phyloP scores from a whole-genome alignment of 2,329 filamentous ascomycete species.

The Teratosphaeria zuluensis region DNA sequence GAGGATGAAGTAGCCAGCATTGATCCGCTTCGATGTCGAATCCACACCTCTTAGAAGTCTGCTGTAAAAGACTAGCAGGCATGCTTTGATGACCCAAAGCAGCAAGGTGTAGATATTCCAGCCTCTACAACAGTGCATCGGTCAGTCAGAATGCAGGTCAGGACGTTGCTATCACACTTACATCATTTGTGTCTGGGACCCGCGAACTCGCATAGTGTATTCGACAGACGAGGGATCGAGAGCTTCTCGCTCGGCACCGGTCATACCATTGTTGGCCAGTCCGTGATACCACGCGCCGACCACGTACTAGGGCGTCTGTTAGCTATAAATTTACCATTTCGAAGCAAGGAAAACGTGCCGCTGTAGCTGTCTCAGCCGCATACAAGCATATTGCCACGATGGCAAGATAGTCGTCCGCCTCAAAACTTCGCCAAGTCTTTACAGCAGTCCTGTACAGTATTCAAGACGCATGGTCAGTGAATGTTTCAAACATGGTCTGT shows the following conservation, averaged over 20 bases:
- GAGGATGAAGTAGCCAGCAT: not conserved
- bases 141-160: not conserved
- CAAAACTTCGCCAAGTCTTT: not conserved
- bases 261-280: not conserved
- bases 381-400: not conserved
- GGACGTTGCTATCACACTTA: not conserved
- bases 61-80: not conserved
- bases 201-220: not conserved
- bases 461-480: not conserved
- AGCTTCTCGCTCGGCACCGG: not conserved
- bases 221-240: not conserved
- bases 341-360: not conserved
- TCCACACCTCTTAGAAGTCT: not conserved
- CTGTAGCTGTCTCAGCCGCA: not conserved
- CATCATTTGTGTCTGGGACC: not conserved
- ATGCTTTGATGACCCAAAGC: not conserved
- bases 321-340: not conserved
- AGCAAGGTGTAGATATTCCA: not conserved
- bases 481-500: not conserved
- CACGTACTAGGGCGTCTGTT: not conserved
- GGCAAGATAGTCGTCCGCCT: not conserved
- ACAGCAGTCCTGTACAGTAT: not conserved
- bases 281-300: not conserved
- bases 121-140: not conserved
- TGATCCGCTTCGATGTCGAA: not conserved